phyloP scores from a whole-genome alignment of 139 green algal species.

The Chlamydomonas incerta region DNA sequence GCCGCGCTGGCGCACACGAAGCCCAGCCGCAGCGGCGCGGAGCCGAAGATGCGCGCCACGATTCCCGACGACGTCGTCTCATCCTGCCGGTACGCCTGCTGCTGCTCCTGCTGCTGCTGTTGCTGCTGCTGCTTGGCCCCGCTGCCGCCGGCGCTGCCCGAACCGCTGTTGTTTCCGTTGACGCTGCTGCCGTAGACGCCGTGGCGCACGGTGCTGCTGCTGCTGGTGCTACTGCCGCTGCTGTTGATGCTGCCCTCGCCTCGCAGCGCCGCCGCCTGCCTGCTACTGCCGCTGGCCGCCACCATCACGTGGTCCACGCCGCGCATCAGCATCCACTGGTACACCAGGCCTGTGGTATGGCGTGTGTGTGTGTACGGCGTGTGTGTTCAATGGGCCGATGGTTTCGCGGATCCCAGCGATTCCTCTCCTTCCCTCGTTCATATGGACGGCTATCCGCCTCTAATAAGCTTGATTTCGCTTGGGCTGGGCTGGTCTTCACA shows the following conservation, averaged over 20 bases:
- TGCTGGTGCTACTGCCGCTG: not conserved
- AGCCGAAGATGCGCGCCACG: constrained; percentile 1
- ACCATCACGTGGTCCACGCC: constrained; percentile 49
- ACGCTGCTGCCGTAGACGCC: not conserved
- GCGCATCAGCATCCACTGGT: constrained; percentile 80
- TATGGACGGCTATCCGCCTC: too few species aligned
- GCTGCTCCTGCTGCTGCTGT: too few species aligned
- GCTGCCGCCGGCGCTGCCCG: not conserved
- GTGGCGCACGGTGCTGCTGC: not conserved
- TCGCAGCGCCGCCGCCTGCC: not conserved
- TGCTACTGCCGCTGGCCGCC: constrained; percentile 4
- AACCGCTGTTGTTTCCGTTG: not conserved
- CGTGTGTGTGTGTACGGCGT: too few species aligned
- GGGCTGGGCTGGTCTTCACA: too few species aligned
- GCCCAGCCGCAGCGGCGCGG: constrained; percentile 23
- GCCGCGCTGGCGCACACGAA: constrained; percentile 27
- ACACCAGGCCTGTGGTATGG: constrained; percentile 64
- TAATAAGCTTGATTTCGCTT: too few species aligned
- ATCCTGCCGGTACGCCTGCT: too few species aligned
- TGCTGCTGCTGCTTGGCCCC: not conserved
- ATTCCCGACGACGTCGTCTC: not conserved
- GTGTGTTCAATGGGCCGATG: too few species aligned
- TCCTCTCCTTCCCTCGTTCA: too few species aligned
- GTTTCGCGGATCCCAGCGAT: too few species aligned
- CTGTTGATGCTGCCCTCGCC: not conserved